Evolutionary conservation across 2,329 filamentous ascomycete species (phyloP), one percentile per base, ranked within the genome.

Genomic region (Talaromyces pinophilus): DNA sequence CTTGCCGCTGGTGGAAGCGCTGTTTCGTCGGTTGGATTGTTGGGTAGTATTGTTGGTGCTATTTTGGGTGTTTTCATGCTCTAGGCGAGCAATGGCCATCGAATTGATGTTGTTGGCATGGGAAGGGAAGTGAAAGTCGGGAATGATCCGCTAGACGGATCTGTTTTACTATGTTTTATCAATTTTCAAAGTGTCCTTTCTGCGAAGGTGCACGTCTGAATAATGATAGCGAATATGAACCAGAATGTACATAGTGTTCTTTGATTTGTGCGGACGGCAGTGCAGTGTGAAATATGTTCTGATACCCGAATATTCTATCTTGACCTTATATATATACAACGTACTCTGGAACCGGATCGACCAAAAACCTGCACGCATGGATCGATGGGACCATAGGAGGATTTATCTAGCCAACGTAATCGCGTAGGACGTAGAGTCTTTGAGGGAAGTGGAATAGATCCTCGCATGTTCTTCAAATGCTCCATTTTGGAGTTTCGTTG

Each of bases 61-160:
- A 19, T 67, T 50, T 19, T 67, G 46, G 60, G 60, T 30, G 22
- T 63, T 44, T 67, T 67, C 33, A 52, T 63, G 52, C 52, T 67
- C 4, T 67, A 40, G 52, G 19, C 1, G 3, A 38, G n/a, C 28
- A 57, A 13, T 35, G 13, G 22, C 2, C 15, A 8, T n/a, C 6
- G 1, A 30, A 5, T 25, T 19, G 48, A 52, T n/a, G 25, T 30
- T 30, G 25, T 52, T 30, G 25, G 15, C 30, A 28, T 22, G 8
- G n/a, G 30, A 22, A 57, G 5, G 5, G 8, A 11, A 57, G 4
- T 13, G 25, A 30, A 30, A 25, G 1, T 25, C 2, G 11, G 33
- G 5, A 13, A 40, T 35, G 30, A 38, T 57, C 52, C n/a, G 52
- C 52, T 38, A 57, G 52, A 57, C 52, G 30, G 30, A 38, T 57